Evolutionary conservation across 306 rosid genomes (phyloP).

Genomic region (Herpetospermum pedunculosum): DNA sequence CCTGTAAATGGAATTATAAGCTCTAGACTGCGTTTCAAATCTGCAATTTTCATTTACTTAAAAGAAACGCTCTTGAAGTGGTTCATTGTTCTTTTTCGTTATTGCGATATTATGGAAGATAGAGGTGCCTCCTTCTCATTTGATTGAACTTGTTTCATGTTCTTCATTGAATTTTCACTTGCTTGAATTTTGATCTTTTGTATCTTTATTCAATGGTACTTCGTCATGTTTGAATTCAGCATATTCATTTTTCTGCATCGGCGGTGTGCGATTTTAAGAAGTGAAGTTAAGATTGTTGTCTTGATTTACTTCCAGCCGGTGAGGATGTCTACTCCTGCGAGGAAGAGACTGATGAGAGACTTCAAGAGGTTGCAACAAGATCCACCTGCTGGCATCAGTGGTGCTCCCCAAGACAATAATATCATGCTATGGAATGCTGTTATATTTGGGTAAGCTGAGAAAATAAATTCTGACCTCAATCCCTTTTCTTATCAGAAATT

Average conservation of each 20-base stretch:
- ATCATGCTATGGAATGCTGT: slow-evolving; percentile 99
- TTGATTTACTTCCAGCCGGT: slow-evolving; percentile 37
- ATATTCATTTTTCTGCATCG: background rate
- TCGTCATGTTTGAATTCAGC: background rate
- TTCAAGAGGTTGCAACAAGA: slow-evolving; percentile 88
- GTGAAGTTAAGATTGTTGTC: slow-evolving; percentile 5
- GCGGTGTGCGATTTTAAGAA: background rate
- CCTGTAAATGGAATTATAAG: background rate
- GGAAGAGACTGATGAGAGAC: slow-evolving; percentile 93
- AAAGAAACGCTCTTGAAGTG: background rate
- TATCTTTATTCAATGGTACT: background rate
- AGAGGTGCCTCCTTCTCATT: background rate
- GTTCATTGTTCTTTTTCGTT: background rate
- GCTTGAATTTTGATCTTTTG: background rate
- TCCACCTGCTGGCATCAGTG: slow-evolving; percentile 94
- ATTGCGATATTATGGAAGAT: background rate
- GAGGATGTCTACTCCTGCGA: slow-evolving; percentile 87
- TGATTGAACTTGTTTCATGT: background rate
- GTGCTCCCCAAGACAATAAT: slow-evolving; percentile 92
- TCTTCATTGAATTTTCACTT: background rate
- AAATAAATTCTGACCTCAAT: background rate
- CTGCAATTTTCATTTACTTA: background rate
- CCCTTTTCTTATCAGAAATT: background rate
- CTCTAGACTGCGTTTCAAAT: background rate
- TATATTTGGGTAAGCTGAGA: slow-evolving; percentile 69